Base-by-base conservation (phyloP, 2,329 filamentous ascomycete genomes). In the Exophiala bonariae region DNA sequence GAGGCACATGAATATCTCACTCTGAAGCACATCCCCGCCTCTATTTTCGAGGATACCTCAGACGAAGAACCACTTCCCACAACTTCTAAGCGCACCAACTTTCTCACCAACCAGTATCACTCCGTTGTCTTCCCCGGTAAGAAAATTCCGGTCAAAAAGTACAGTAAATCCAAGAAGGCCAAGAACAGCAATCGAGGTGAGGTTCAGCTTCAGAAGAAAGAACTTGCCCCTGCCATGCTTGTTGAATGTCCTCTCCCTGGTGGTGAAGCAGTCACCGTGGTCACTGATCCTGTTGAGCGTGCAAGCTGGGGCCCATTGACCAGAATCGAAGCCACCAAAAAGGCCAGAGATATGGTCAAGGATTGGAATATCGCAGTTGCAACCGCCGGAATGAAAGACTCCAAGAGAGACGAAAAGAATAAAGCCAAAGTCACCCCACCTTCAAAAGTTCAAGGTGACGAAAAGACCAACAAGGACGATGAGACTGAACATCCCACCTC, bases 101-200 rank as follows among this genome's bases (percentile, higher is more conserved):
- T 6, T 6, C 14, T 18, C 32, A 34, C 6, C 32, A n/a, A 5
- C 32, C 6, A 34, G 14, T 34, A 34, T 14, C 43, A 39, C 19
- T 23, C 32, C 11, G 22, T 44, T 5, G 49, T 52, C 34, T 52
- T 52, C 35, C 49, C 49, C 9, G n/a, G 35, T n/a, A 47, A 47
- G 49, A 43, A 31, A 13, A 46, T 52, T 13, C 49, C 49, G 3
- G 36, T 52, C 23, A 16, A 40, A n/a, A n/a, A n/a, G n/a, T n/a
- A n/a, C n/a, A n/a, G n/a, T 8, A 44, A 44, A 44, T 28, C 30
- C 20, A 32, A 47, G 14, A 18, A 22, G 4, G 22, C 4, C 18
- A 23, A 23, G 19, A 20, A 23, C 17, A 26, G 16, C 18, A n/a
- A 38, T 13, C 28, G 20, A n/a, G 32, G 23, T 39, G 35, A 44